Evolutionary conservation across 495 filamentous ascomycete species (phyloP).

Genomic region (Daldinia bambusicola): DNA sequence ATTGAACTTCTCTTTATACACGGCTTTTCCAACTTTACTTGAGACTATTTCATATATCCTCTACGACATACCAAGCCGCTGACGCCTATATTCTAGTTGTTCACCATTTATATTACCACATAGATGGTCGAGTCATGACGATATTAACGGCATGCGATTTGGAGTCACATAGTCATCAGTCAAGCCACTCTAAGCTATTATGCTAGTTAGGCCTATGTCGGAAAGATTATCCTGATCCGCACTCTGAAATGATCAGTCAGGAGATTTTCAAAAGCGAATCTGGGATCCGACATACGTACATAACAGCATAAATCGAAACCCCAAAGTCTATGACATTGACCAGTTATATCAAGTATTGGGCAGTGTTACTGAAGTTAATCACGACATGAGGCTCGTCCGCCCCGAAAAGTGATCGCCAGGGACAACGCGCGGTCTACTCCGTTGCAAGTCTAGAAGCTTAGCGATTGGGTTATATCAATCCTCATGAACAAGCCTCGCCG

Average conservation of each 20-base stretch:
- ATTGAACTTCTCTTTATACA: constrained; percentile 27
- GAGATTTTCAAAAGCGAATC: background rate
- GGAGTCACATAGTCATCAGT: constrained; percentile 31
- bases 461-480: background rate
- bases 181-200: constrained; percentile 7
- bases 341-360: background rate
- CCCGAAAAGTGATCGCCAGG: constrained; percentile 9
- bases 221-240: constrained; percentile 6
- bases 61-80: background rate
- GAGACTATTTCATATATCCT: background rate
- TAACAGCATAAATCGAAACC: constrained; percentile 7
- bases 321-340: constrained; percentile 5
- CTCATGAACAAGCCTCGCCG: background rate
- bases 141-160: constrained; percentile 19
- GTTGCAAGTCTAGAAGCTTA: background rate
- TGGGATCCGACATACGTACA: background rate
- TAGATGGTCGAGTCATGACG: constrained; percentile 34
- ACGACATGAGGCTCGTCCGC: background rate
- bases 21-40: background rate
- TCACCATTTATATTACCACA: constrained; percentile 3
- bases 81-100: constrained; percentile 2
- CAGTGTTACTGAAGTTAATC: background rate
- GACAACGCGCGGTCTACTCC: constrained; percentile 14
- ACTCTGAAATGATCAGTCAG: background rate
- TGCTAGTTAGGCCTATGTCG: constrained; percentile 3